These are phyloP conservation scores for Gnaphalium uliginosum DNA, from an alignment of 129 eudicot genomes.

Conservation along the genomic window DNA sequence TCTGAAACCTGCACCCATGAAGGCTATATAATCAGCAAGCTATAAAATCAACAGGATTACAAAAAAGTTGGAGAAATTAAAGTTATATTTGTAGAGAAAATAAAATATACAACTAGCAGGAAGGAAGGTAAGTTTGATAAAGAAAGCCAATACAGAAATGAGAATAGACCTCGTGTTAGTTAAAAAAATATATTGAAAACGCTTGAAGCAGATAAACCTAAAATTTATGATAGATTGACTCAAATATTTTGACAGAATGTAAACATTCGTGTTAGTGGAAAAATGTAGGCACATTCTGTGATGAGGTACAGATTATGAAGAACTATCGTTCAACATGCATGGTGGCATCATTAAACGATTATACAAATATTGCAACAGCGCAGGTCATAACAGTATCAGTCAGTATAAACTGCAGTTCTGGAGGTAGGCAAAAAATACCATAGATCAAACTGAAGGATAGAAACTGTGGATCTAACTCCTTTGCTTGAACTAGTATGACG, in stretches of 20 bases:
- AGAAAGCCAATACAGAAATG: background rate
- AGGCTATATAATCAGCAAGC: constrained; percentile 19
- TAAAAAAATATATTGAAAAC: background rate
- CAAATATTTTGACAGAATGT: background rate
- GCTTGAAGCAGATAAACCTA: background rate
- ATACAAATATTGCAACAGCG: background rate
- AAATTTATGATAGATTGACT: background rate
- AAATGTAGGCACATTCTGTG: background rate
- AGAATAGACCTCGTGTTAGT: background rate
- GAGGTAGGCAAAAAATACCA: constrained; percentile 9
- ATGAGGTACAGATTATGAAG: background rate
- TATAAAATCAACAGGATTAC: background rate
- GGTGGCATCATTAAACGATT: background rate
- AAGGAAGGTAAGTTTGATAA: background rate
- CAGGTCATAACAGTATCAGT: background rate
- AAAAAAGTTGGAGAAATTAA: background rate
- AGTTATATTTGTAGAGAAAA: background rate
- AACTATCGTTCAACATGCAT: background rate
- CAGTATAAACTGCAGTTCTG: background rate
- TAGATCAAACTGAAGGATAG: background rate
- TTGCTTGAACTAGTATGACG: constrained; percentile 2
- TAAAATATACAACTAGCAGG: background rate
- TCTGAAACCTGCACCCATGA: constrained; percentile 59
- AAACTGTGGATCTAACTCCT: constrained; percentile 4
- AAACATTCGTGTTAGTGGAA: background rate